A percentile compares a stretch with the other conserved stretches of the same genome.
These are phyloP conservation scores for Aspergillus pseudotamarii DNA, from an alignment of 2,329 filamentous ascomycete genomes.

Conservation along the genomic window DNA sequence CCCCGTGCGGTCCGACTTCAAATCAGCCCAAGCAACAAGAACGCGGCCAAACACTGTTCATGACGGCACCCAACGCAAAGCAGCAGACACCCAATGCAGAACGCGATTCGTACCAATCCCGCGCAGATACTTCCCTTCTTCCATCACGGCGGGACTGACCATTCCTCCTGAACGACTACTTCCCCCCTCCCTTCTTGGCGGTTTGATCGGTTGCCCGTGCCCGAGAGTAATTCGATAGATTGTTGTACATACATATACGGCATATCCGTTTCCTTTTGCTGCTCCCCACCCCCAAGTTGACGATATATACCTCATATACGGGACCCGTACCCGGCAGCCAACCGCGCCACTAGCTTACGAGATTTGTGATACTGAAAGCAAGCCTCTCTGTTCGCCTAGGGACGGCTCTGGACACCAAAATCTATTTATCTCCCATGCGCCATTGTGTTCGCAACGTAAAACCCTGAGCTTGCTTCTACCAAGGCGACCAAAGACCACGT, in stretches of 20 bases:
- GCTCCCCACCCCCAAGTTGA: not conserved
- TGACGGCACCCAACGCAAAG: constrained; percentile 1
- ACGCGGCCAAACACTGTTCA: not conserved
- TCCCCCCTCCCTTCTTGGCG: not conserved
- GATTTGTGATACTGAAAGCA: not conserved
- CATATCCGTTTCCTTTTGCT: not conserved
- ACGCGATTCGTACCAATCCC: constrained; percentile 22
- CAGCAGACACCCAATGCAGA: constrained; percentile 24
- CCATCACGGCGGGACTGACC: constrained; percentile 26
- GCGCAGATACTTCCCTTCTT: constrained; percentile 29
- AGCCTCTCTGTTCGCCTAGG: not conserved
- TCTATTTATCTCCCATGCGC: constrained; percentile 10
- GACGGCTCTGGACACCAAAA: not conserved
- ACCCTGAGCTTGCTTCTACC: constrained; percentile 2
- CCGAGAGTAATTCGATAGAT: constrained; percentile 8
- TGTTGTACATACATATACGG: constrained; percentile 4
- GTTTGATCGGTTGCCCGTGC: not conserved
- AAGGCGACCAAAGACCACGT: constrained; percentile 1
- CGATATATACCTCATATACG: not conserved
- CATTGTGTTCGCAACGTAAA: constrained; percentile 7
- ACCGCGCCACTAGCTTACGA: constrained; percentile 1
- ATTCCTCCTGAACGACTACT: constrained; percentile 7
- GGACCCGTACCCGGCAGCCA: not conserved
- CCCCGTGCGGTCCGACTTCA: not conserved
- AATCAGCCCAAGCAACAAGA: constrained; percentile 14